phyloP scores from a whole-genome alignment of 306 rosid genomes.

The Cucumis cinereus region DNA sequence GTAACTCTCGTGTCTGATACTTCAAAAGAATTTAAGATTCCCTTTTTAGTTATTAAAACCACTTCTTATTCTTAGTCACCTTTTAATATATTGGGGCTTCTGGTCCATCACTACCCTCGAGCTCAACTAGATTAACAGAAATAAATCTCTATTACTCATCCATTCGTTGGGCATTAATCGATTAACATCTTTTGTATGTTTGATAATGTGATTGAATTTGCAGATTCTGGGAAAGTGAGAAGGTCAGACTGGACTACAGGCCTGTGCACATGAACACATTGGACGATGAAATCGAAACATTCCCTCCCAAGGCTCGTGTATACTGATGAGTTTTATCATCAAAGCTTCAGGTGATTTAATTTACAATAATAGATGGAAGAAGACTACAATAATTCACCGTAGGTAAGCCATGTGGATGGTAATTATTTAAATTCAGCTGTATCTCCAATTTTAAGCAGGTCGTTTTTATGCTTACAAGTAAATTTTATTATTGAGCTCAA shows the following conservation, averaged over 20 bases:
- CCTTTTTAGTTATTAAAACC: background rate
- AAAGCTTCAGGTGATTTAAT: background rate
- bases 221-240: conserved; percentile 82
- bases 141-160: background rate
- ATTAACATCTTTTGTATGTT: background rate
- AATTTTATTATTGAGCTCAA: background rate
- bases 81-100: background rate
- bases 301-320: conserved; percentile 98
- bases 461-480: background rate
- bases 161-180: background rate
- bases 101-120: background rate
- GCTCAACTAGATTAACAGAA: background rate
- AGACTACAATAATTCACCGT: background rate
- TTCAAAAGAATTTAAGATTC: background rate
- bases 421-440: background rate
- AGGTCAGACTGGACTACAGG: conserved; percentile 74
- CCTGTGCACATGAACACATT: conserved; percentile 88
- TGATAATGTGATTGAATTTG: conserved; percentile 8
- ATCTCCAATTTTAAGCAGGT: background rate
- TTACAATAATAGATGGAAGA: background rate
- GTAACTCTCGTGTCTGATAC: conserved; percentile 32
- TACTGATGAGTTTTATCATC: conserved; percentile 26
- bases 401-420: background rate
- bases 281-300: conserved; percentile 73
- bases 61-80: background rate